phyloP scores from a whole-genome alignment of 2,329 filamentous ascomycete genomes.

The Apiospora arundinis region DNA sequence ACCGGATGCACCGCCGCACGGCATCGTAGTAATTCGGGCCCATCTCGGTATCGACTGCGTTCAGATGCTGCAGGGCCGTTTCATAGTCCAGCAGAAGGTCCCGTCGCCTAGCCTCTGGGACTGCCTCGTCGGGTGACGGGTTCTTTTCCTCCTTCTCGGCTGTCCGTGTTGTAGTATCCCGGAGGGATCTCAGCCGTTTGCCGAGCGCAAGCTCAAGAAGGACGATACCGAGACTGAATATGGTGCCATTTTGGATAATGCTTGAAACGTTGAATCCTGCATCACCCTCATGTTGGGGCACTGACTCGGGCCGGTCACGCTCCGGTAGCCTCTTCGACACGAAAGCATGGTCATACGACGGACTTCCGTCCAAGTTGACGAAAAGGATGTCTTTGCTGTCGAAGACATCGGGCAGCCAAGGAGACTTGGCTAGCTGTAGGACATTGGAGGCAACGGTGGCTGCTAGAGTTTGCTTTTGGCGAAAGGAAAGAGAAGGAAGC shows the following conservation, averaged over 20 bases:
- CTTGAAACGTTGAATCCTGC: not conserved
- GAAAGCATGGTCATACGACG: not conserved
- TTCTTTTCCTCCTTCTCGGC: no score
- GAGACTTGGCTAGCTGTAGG: not conserved
- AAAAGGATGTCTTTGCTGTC: not conserved
- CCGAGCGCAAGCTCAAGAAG: not conserved
- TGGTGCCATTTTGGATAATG: not conserved
- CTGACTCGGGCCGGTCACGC: not conserved
- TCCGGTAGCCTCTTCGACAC: not conserved
- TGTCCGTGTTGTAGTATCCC: no score
- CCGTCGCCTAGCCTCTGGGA: no score
- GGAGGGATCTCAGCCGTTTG: not conserved
- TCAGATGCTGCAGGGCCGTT: not conserved
- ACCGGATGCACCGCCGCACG: constrained; percentile 4
- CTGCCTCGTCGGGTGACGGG: no score
- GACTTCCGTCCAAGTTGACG: not conserved
- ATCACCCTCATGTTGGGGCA: not conserved
- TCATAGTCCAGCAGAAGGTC: not conserved
- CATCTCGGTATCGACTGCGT: not conserved
- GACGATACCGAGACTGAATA: not conserved
- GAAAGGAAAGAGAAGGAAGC: not conserved
- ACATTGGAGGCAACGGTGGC: not conserved
- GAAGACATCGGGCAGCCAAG: not conserved
- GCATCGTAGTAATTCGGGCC: not conserved
- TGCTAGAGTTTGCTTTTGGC: not conserved